These are phyloP conservation scores for Simplicillium aogashimaense DNA, from an alignment of 2,329 filamentous ascomycete genomes.

Conservation along the genomic window DNA sequence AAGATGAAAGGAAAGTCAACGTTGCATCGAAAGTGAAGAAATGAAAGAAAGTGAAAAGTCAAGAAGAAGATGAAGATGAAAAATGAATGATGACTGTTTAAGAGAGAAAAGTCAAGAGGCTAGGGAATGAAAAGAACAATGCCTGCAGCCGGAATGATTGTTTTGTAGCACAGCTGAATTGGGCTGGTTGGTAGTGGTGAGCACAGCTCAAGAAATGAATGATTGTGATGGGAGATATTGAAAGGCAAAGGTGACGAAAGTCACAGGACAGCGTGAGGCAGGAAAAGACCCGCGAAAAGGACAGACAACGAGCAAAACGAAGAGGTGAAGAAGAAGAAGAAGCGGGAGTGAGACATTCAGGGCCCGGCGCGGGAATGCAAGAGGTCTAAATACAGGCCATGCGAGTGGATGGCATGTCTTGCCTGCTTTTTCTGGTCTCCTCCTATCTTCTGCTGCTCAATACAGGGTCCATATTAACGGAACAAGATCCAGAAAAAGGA, in stretches of 20 bases:
- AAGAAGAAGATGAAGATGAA: slow-evolving; percentile 1
- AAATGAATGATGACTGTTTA: slow-evolving; percentile 1
- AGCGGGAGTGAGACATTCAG: slow-evolving; percentile 5
- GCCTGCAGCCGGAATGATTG: too few species aligned
- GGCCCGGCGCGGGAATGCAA: slow-evolving; percentile 7
- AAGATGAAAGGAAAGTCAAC: not conserved
- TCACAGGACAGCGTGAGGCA: slow-evolving; percentile 3
- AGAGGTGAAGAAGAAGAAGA: slow-evolving; percentile 4
- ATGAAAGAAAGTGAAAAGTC: not conserved
- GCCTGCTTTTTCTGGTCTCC: not conserved
- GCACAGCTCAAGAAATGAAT: slow-evolving; percentile 10
- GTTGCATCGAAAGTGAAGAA: not conserved
- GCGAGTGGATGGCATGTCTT: not conserved
- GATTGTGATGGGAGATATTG: slow-evolving; percentile 5
- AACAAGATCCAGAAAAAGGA: too few species aligned
- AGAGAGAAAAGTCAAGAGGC: slow-evolving; percentile 1
- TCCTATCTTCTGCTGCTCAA: not conserved
- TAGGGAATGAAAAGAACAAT: slow-evolving; percentile 1
- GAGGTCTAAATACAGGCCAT: slow-evolving; percentile 11
- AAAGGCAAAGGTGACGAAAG: slow-evolving; percentile 9
- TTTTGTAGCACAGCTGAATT: not conserved
- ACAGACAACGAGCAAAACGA: slow-evolving; percentile 1
- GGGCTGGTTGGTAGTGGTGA: not conserved
- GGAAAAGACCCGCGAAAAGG: not conserved
- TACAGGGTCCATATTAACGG: not conserved